Percentiles rank a stretch among this genome's conserved stretches.
Evolutionary conservation across 306 rosid species (phyloP).

Genomic region (Cucurbita maxima): DNA sequence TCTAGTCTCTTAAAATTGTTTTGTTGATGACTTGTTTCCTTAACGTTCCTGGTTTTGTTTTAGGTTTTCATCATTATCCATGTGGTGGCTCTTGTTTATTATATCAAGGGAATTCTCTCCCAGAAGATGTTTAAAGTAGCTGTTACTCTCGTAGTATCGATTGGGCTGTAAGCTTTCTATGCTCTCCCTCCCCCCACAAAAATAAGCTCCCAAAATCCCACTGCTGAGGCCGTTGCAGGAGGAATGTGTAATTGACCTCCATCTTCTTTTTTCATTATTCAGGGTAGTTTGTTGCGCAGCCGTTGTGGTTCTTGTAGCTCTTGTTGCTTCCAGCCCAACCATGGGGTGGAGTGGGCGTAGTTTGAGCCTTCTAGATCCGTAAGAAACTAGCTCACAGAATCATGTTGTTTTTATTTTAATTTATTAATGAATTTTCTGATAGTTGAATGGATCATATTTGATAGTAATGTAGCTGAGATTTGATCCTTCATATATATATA

Average conservation of each 20-base stretch:
- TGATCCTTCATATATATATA: not conserved
- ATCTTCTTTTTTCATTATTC: constrained; percentile 20
- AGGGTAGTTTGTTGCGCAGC: constrained; percentile 64
- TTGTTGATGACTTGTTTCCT: constrained; percentile 14
- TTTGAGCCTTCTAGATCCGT: constrained; percentile 95
- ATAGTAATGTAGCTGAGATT: not conserved
- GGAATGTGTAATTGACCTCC: constrained; percentile 13
- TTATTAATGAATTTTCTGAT: constrained; percentile 1
- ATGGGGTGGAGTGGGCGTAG: constrained; percentile 99
- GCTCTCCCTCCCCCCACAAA: not conserved
- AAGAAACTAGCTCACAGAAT: constrained; percentile 22
- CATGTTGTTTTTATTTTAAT: constrained; percentile 5
- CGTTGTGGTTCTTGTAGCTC: constrained; percentile 69
- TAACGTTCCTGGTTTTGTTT: constrained; percentile 4
- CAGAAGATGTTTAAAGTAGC: constrained; percentile 94
- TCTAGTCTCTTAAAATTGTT: constrained; percentile 5
- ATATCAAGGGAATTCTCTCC: constrained; percentile 77
- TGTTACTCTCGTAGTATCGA: constrained; percentile 59
- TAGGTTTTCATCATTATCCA: constrained; percentile 93
- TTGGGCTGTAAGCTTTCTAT: constrained; percentile 64
- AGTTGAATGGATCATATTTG: not conserved
- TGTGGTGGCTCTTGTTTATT: constrained; percentile 89
- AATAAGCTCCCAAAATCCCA: not conserved
- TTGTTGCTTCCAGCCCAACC: constrained; percentile 97
- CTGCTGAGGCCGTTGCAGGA: constrained; percentile 5